Percentiles rank a stretch among this genome's conserved stretches.
Conservation (phyloP, 768 basidiomycete species). For the Termitomyces sp. region DNA sequence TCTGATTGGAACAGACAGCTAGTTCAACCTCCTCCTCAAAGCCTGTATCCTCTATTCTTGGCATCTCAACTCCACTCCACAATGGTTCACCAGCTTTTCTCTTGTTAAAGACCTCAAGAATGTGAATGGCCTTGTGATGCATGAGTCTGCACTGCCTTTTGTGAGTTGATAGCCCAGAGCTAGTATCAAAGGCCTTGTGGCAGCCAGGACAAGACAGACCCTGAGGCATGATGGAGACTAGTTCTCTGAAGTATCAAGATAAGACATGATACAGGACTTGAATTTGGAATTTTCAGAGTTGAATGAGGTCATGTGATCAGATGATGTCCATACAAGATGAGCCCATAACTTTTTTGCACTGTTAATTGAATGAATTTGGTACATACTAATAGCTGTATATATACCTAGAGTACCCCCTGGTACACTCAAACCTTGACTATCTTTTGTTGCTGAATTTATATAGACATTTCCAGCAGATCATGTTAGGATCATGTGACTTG, state of each 20-base stretch:
- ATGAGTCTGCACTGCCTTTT: not conserved
- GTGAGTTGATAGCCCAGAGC: not conserved
- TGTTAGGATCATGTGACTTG: too few relatives aligned
- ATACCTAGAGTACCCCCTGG: too few relatives aligned
- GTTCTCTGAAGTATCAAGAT: too few relatives aligned
- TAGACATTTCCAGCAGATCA: not conserved
- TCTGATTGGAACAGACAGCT: too few relatives aligned
- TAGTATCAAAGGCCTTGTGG: not conserved
- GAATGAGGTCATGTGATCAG: not conserved
- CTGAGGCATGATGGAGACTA: not conserved
- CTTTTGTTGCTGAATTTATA: too few relatives aligned
- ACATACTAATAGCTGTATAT: too few relatives aligned
- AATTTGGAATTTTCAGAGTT: too few relatives aligned
- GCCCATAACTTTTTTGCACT: not conserved
- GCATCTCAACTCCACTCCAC: not conserved
- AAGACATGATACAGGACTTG: too few relatives aligned
- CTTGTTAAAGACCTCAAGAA: not conserved
- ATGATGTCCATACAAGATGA: not conserved
- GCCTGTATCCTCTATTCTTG: too few relatives aligned
- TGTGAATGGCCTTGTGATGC: not conserved
- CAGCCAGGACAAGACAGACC: not conserved
- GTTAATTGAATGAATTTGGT: not conserved
- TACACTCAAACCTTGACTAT: too few relatives aligned
- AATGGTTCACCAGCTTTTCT: not conserved
- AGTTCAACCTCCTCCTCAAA: too few relatives aligned